phyloP scores from a whole-genome alignment of 164 flowering plant genomes.

The Kingdonia uniflora region DNA sequence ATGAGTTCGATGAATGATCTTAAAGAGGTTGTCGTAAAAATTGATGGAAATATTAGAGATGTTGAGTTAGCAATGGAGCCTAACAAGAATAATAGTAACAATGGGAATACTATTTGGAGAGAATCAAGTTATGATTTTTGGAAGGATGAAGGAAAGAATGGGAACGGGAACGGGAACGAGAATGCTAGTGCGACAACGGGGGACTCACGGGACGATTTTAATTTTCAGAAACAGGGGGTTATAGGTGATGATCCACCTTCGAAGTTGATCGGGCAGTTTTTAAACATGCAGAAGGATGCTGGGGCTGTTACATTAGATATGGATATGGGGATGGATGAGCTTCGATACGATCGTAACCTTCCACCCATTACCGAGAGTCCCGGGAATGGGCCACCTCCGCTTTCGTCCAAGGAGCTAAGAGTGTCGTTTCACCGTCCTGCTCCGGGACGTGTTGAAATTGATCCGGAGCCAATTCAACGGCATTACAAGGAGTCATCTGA shows the following conservation, averaged over 20 bases:
- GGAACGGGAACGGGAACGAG: too few relatives aligned
- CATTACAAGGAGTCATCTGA: constrained; percentile 11
- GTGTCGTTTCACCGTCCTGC: constrained; percentile 28
- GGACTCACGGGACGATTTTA: constrained; percentile 2
- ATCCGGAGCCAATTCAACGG: constrained; percentile 13
- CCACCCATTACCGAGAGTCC: constrained; percentile 6
- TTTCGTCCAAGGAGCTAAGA: constrained; percentile 19
- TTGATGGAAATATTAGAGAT: constrained; percentile 14
- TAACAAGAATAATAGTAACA: background rate
- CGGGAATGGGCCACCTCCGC: background rate
- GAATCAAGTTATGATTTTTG: constrained; percentile 29
- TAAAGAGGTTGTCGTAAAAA: constrained; percentile 20
- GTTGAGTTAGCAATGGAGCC: background rate
- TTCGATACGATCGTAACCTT: constrained; percentile 8
- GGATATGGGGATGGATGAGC: constrained; percentile 28
- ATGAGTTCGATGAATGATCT: background rate
- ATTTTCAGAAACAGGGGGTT: constrained; percentile 12
- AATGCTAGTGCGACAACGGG: too few relatives aligned
- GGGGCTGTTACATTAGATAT: constrained; percentile 16
- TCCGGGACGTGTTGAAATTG: constrained; percentile 5
- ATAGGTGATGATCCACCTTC: constrained; percentile 14
- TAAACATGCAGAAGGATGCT: constrained; percentile 12
- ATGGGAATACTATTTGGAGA: constrained; percentile 17
- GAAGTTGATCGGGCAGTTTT: constrained; percentile 17
- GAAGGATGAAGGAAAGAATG: constrained; percentile 10